Conservation (phyloP, 306 rosid species). For the Abrus precatorius region DNA sequence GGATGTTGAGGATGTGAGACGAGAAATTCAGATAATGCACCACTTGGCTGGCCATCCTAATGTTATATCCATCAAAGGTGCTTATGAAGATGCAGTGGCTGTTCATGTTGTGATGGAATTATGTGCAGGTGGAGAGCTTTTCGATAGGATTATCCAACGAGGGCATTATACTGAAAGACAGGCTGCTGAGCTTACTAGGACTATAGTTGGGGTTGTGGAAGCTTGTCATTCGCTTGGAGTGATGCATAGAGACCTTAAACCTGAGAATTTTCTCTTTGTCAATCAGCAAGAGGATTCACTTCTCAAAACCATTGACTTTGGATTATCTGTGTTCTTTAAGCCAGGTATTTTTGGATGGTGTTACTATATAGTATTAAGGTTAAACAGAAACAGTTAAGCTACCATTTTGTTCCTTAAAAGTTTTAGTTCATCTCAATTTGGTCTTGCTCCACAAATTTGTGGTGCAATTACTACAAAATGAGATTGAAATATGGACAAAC, state of each 20-base stretch:
- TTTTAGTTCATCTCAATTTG: constrained; percentile 5
- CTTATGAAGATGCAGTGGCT: constrained; percentile 92
- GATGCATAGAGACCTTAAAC: constrained; percentile 98
- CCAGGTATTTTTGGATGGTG: constrained; percentile 73
- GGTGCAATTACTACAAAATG: background rate
- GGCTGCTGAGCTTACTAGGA: constrained; percentile 93
- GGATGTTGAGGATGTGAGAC: constrained; percentile 97
- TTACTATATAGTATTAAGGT: constrained; percentile 13
- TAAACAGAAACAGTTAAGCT: background rate
- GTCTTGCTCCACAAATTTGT: background rate
- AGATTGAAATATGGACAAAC: background rate
- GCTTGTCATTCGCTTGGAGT: constrained; percentile 95
- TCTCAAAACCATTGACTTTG: constrained; percentile 97
- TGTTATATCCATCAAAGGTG: constrained; percentile 94
- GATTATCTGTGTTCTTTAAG: constrained; percentile 90
- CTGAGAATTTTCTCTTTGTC: constrained; percentile 94
- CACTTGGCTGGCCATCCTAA: constrained; percentile 92
- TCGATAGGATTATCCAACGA: constrained; percentile 91
- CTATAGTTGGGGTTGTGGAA: constrained; percentile 95
- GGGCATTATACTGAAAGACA: constrained; percentile 96
- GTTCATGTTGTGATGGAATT: constrained; percentile 98
- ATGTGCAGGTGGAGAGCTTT: constrained; percentile 98
- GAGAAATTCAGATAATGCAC: constrained; percentile 99
- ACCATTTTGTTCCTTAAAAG: constrained; percentile 4
- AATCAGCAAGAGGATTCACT: constrained; percentile 89